Percentiles rank a stretch among this genome's conserved stretches.
phyloP scores from a whole-genome alignment of 768 basidiomycete species.

The Mycena pura region DNA sequence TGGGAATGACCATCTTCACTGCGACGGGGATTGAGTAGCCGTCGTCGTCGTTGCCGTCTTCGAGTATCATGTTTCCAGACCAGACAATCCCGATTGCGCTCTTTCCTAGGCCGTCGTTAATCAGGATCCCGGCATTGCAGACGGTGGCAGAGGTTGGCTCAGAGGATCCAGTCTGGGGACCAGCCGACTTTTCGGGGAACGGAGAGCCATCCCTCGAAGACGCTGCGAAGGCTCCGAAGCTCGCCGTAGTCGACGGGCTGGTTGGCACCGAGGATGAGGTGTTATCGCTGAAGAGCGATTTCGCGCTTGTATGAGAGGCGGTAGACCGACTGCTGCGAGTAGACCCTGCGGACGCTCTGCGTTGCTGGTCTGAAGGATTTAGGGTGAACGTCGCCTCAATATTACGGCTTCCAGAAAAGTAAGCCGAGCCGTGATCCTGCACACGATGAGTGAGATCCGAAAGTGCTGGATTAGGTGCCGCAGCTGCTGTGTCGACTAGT shows the following conservation, averaged over 20 bases:
- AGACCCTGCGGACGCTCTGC: constrained; percentile 7
- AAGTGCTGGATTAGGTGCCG: neutral
- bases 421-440: neutral
- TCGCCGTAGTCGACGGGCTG: constrained; percentile 6
- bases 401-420: neutral
- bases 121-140: constrained; percentile 1
- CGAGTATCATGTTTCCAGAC: constrained; percentile 13
- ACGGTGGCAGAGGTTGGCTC: neutral
- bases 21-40: neutral
- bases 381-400: neutral
- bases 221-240: neutral
- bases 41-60: neutral
- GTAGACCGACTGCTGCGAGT: constrained; percentile 3
- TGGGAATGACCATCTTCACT: constrained; percentile 12
- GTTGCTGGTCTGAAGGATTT: constrained; percentile 1
- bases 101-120: neutral
- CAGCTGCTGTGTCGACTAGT: neutral
- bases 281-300: constrained; percentile 4
- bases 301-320: neutral
- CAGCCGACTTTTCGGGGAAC: neutral
- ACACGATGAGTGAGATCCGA: neutral
- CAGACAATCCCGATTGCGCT: constrained; percentile 7
- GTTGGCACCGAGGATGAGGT: constrained; percentile 3
- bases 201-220: constrained; percentile 8
- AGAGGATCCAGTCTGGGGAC: neutral